Evolutionary conservation across 495 filamentous ascomycete species (phyloP), one percentile per base, ranked within the genome.

Genomic region (Parathielavia appendiculata): DNA sequence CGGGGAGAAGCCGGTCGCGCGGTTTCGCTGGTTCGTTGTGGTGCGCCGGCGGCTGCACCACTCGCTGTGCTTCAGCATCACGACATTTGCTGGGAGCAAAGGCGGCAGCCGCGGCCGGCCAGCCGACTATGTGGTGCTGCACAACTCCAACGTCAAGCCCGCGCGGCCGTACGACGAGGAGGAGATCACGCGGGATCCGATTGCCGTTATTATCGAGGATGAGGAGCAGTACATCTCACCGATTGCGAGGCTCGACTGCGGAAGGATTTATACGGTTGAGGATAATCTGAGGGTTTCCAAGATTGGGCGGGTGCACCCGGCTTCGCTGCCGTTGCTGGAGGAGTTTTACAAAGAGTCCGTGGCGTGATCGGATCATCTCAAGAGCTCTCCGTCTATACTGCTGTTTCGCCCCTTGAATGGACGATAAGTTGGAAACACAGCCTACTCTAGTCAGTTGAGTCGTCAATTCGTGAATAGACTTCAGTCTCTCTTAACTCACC

Each of bases 21-120:
- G 58, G 35, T 70, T 58, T 54, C 60, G 69, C 20, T 73, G 65
- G 67, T 73, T 73, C 51, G 61, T 71, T 38, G 69, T 73, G 6
- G 66, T 71, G 0, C 58, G 66, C 5, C 61, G 60, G 45, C 63
- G 63, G 23, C 51, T 58, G 39, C 58, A 66, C 56, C 64, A 71
- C 58, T 63, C 67, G 1, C 58, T 73, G 10, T 73, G 71, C 62
- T 69, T 73, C 49, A 51, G 51, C 54, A 69, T 73, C 58, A 66
- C 66, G 2, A 69, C 69, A 6, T 65, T 41, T 26, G 52, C 46
- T 13, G 48, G 49, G 1, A 52, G 39, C 5, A 52, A 46, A 14
- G 53, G 26, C 12, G 26, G 34, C 52, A 58, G 54, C 55, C 30
- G 52, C 5, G 57, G 60, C 6, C 51, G 67, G 10, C 39, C 51